Evolutionary conservation across 768 basidiomycete species (phyloP).

Genomic region (Xerocomus brunneocitrinus): DNA sequence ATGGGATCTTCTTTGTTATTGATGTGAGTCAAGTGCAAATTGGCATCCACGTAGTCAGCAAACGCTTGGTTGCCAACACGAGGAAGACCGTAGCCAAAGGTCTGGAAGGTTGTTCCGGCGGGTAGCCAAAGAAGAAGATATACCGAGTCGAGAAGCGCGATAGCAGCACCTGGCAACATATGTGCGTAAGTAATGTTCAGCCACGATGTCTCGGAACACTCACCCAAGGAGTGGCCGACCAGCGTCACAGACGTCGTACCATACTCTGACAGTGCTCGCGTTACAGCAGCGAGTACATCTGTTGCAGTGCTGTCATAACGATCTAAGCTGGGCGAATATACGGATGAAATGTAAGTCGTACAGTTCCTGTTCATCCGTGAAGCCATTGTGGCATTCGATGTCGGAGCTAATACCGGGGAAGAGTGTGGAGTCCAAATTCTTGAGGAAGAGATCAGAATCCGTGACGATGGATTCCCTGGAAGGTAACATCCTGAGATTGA

Average conservation of each 20-base stretch:
- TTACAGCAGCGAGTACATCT: constrained; percentile 41
- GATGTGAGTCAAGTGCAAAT: constrained; percentile 46
- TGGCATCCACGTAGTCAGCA: constrained; percentile 50
- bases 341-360: constrained; percentile 21
- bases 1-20: constrained; percentile 46
- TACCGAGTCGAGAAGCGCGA: constrained; percentile 37
- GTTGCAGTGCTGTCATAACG: constrained; percentile 34
- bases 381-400: constrained; percentile 46
- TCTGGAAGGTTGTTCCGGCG: constrained; percentile 27
- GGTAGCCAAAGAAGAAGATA: constrained; percentile 39
- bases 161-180: constrained; percentile 29
- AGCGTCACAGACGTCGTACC: constrained; percentile 37
- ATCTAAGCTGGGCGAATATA: background rate
- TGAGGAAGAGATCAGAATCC: constrained; percentile 38
- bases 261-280: constrained; percentile 35
- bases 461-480: constrained; percentile 36
- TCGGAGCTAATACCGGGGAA: constrained; percentile 47
- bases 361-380: constrained; percentile 41
- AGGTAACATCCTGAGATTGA: background rate
- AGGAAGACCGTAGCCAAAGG: constrained; percentile 34
- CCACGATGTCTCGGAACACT: background rate
- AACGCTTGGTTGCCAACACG: constrained; percentile 56
- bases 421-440: constrained; percentile 33
- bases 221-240: constrained; percentile 43
- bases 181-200: background rate